Percentiles rank a stretch among this genome's conserved stretches.
Evolutionary conservation across 2,329 filamentous ascomycete genomes (phyloP).

Genomic region (Aureobasidium namibiae): DNA sequence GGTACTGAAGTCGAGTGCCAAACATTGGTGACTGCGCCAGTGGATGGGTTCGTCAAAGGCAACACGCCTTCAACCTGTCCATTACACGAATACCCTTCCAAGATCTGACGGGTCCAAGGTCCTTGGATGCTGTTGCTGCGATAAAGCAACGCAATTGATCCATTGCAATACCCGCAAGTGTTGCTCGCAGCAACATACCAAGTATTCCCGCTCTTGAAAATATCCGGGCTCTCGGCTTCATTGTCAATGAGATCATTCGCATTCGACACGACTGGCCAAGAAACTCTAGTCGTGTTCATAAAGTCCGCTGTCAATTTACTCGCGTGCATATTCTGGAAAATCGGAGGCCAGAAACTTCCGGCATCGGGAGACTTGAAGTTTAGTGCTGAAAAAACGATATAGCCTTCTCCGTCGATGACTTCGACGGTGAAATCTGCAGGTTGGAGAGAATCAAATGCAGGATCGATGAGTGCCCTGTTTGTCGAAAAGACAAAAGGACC

Average conservation of each 20-base stretch:
- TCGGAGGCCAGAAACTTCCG: conserved; percentile 20
- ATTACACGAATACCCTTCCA: conserved; percentile 19
- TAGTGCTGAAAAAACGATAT: conserved; percentile 20
- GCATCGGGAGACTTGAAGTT: conserved; percentile 19
- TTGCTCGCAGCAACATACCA: conserved; percentile 19
- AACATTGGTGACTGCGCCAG: conserved; percentile 14
- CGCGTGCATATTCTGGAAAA: conserved; percentile 20
- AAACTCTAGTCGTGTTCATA: conserved; percentile 18
- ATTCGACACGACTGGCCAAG: conserved; percentile 17
- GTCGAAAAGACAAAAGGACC: conserved; percentile 19
- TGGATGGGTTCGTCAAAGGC: conserved; percentile 15
- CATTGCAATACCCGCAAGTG: conserved; percentile 22
- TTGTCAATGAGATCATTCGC: conserved; percentile 18
- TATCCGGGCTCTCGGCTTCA: conserved; percentile 19
- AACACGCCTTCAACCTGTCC: conserved; percentile 21
- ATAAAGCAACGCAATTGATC: conserved; percentile 19
- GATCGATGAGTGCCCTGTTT: conserved; percentile 16
- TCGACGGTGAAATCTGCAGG: conserved; percentile 20
- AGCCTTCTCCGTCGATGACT: conserved; percentile 16
- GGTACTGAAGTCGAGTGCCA: conserved; percentile 20
- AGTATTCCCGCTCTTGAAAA: conserved; percentile 17
- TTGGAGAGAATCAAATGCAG: conserved; percentile 17
- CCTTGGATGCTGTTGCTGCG: conserved; percentile 17
- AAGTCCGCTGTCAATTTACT: conserved; percentile 17
- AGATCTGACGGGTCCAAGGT: conserved; percentile 21